Evolutionary conservation across 768 basidiomycete genomes (phyloP).

Genomic region (Termitomyces titanicus): DNA sequence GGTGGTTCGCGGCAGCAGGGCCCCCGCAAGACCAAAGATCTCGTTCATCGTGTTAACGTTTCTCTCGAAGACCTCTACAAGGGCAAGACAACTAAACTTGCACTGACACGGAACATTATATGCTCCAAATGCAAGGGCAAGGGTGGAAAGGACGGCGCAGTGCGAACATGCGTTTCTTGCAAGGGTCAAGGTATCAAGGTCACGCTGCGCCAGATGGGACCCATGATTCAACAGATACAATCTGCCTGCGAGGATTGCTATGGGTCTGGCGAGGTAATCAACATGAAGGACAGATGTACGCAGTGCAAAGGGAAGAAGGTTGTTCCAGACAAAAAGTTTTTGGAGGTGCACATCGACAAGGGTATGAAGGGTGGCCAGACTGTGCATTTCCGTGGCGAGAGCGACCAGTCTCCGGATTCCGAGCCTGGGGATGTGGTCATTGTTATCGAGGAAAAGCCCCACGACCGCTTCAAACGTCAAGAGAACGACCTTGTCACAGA

Average conservation of each 20-base stretch:
- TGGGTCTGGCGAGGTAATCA: conserved; percentile 95
- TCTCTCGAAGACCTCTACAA: conserved; percentile 98
- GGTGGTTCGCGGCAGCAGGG: conserved; percentile 59
- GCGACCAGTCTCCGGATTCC: conserved; percentile 86
- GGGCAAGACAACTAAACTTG: conserved; percentile 97
- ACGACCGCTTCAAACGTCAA: conserved; percentile 83
- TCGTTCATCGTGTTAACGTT: conserved; percentile 94
- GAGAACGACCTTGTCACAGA: conserved; percentile 86
- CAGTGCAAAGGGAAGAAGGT: conserved; percentile 96
- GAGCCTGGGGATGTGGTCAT: conserved; percentile 94
- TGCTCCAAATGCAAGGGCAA: conserved; percentile 93
- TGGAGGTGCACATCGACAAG: conserved; percentile 98
- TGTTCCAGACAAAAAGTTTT: conserved; percentile 88
- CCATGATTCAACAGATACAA: conserved; percentile 99
- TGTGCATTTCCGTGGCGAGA: conserved; percentile 85
- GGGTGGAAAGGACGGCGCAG: conserved; percentile 97
- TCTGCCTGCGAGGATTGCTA: conserved; percentile 91
- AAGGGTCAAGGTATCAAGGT: conserved; percentile 88
- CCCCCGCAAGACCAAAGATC: conserved; percentile 94
- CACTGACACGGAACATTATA: conserved; percentile 91
- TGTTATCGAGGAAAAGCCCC: conserved; percentile 89
- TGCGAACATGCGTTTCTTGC: conserved; percentile 74
- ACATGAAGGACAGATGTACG: conserved; percentile 87
- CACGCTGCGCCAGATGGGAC: conserved; percentile 95
- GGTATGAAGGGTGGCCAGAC: conserved; percentile 96